Evolutionary conservation across 441 rosid species (phyloP), one percentile per base, ranked within the genome.

Genomic region (Pelargonium fulgidum): DNA sequence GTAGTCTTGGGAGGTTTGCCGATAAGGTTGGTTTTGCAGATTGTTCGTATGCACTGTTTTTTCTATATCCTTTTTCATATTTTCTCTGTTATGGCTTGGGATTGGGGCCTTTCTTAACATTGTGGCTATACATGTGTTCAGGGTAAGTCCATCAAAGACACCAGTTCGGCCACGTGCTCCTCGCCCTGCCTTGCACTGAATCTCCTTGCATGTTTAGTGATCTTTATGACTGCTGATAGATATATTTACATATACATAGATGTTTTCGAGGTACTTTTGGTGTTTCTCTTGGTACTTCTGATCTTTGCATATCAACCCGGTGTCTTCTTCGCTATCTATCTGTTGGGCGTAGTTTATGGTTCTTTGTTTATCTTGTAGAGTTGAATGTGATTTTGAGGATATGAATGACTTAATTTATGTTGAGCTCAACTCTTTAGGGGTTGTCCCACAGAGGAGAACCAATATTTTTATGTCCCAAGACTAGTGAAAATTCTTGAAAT

Each of bases 1-100:
- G 80, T 80, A 2, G 52, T 89, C 69, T 77, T 94, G 79, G 96
- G 98, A 65, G 71, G 91, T 33, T 81, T 89, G 85, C 96, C 97
- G 10, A 81, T 94, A 81, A 92, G 99, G 99, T 94, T 58, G 67
- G 63, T 63, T 70, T 44, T 59, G 39, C 33, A 14, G 47, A 45
- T 11, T 64, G 44, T 11, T 7, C 4, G 4, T 65, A 64, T 64
- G 44, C 13, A 42, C 48, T 68, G 41, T 19, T 20, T 42, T 33
- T 33, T 36, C 16, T 11, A 7, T 26, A 2, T 42, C 13, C 17
- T 63, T 4, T 41, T 36, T n/a, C 44, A 33, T 54, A 22, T 29
- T 2, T 62, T 56, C 2, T 36, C n/a, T 29, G 7, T 48, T 61
- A 58, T 66, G 71, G 39, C 36, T 62, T 33, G 39, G 39, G 39